Base-by-base conservation (phyloP, 225 moss, liverwort and hornwort species). In the Lunularia cruciata region DNA sequence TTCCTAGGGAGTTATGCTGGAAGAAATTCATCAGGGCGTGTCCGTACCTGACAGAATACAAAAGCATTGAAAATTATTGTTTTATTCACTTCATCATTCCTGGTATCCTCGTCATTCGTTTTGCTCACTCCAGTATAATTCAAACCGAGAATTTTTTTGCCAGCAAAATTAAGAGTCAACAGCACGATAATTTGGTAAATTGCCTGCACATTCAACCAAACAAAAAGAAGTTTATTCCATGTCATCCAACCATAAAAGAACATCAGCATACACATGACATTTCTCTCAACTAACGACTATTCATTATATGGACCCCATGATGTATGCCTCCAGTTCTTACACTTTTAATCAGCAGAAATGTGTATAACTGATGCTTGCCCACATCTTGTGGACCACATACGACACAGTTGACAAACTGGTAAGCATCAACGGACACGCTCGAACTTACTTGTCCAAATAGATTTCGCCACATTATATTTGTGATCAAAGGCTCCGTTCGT, bases 401-500 rank as follows among this genome's bases (percentile, higher is more conserved):
- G n/a, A n/a, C n/a, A n/a, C n/a, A n/a, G n/a, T n/a, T n/a, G n/a
- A n/a, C n/a, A n/a, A n/a, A n/a, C n/a, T n/a, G n/a, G 25, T 0
- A 25, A n/a, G 22, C 51, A 22, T 20, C 22, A 51, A 20, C 20
- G 25, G 28, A 13, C 6, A 16, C 14, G 13, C 4, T 10, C 14
- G 36, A 3, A 30, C 78, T 37, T 83, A 95, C 95, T 83, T 95
- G 95, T 0, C 80, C 60, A 23, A 95, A 79, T 13, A 95, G 74
- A 69, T 95, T 95, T 60, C 95, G 86, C 95, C 95, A 95, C 92
- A 90, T 95, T 0, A 87, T n/a, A 52, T 95, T 95, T 31, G 95
- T 92, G 51, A 95, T 95, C 76, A 95, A 69, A 4, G 95, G 95
- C 62, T 88, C 95, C 72, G 85, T 77, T 57, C 80, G 63, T 12